Conservation (phyloP, 1,284 basidiomycete species). For the Austroboletus rostrupii region DNA sequence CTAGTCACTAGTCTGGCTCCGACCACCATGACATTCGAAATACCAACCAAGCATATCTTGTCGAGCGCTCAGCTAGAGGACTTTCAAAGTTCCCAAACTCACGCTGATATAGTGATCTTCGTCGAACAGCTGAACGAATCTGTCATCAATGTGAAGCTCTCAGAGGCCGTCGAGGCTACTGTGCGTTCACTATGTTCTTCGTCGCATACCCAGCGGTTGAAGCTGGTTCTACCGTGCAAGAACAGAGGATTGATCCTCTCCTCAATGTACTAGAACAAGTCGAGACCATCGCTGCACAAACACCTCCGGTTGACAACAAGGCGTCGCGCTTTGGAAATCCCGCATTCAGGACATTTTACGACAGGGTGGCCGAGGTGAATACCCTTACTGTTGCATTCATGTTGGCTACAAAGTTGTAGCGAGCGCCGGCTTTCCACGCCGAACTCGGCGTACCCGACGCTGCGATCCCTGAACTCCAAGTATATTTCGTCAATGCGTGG, state of each 20-base stretch:
- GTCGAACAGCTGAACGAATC: conserved; percentile 76
- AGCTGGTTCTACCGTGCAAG: conserved; percentile 11
- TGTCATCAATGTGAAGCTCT: conserved; percentile 76
- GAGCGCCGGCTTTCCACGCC: conserved; percentile 51
- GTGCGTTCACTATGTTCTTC: conserved; percentile 38
- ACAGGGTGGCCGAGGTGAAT: conserved; percentile 69
- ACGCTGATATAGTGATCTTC: conserved; percentile 69
- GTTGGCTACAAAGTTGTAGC: conserved; percentile 24
- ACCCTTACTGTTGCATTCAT: background rate
- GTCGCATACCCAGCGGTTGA: conserved; percentile 2
- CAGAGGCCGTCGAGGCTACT: conserved; percentile 54
- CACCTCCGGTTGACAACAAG: conserved; percentile 87
- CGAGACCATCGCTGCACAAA: conserved; percentile 61
- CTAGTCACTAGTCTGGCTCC: too few relatives aligned
- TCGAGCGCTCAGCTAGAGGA: conserved; percentile 74
- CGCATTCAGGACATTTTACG: conserved; percentile 90
- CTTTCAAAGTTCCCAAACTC: conserved; percentile 78
- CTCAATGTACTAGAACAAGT: conserved; percentile 67
- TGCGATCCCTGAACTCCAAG: conserved; percentile 64
- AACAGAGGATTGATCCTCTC: conserved; percentile 61
- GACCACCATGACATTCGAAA: conserved; percentile 25
- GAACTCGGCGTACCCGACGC: conserved; percentile 58
- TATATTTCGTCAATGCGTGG: conserved; percentile 88
- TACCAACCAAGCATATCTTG: conserved; percentile 74
- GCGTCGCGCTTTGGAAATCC: conserved; percentile 96